Conservation (phyloP, 352 stramenopile genomes). For the Ophiocytium majus region DNA sequence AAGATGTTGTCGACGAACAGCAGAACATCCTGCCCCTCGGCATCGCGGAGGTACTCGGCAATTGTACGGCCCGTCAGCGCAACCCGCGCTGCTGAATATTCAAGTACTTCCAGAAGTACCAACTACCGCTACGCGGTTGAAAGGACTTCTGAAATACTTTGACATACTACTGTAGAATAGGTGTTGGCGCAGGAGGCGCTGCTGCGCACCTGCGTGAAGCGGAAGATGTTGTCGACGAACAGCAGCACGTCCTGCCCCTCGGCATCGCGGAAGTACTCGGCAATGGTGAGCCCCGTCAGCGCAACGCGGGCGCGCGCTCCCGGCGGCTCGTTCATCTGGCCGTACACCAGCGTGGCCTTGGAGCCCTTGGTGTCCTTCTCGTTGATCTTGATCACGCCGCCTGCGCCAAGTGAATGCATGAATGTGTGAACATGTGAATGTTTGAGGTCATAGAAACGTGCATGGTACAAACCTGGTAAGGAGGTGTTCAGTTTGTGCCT, state of each 20-base stretch:
- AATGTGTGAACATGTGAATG: too few species aligned
- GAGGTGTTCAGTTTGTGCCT: too few species aligned
- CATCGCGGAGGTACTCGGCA: conserved; percentile 96
- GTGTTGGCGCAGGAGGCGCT: too few species aligned
- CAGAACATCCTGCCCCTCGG: conserved; percentile 94
- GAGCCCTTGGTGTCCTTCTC: conserved; percentile 83
- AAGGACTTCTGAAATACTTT: too few species aligned
- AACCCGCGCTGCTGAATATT: too few species aligned
- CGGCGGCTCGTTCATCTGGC: conserved; percentile 97
- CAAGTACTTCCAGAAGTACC: too few species aligned
- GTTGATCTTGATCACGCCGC: conserved; percentile 83
- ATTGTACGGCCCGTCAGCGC: too few species aligned
- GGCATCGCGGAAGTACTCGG: conserved; percentile 96
- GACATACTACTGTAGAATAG: too few species aligned
- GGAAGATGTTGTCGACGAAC: conserved; percentile 98
- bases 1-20: conserved; percentile 98
- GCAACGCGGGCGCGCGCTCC: conserved; percentile 91
- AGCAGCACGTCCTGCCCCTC: conserved; percentile 94
- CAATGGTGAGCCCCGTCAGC: conserved; percentile 91
- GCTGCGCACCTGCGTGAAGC: conserved; percentile 90
- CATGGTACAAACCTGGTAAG: too few species aligned
- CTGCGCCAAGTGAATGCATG: too few species aligned
- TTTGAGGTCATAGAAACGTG: too few species aligned
- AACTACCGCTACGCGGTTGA: too few species aligned
- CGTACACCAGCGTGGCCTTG: conserved; percentile 94